Evolutionary conservation across 441 rosid species (phyloP), one percentile per base, ranked within the genome.

Genomic region (Melastoma candidum): DNA sequence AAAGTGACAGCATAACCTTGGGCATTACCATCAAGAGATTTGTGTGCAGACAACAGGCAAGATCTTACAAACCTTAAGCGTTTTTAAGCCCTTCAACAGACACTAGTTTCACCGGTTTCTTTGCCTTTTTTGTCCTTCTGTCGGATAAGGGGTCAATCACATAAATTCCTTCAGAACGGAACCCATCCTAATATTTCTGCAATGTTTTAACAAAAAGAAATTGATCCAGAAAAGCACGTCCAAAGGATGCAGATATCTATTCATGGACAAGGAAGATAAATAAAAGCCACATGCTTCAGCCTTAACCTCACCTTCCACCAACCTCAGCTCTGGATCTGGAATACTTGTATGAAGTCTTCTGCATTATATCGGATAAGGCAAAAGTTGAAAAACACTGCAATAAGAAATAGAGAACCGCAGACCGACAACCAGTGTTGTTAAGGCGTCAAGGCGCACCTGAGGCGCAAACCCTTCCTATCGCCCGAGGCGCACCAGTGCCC

Each of bases 271-370:
- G 54, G 51, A 2, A 63, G 44, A 49, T n/a, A 44, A 51, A n/a
- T 43, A 49, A 1, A 14, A 12, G 44, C 50, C 14, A 26, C 1
- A 49, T 29, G 36, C 36, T 29, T 29, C 32, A 3, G n/a, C 22
- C 55, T 63, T 54, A 64, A n/a, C 56, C 88, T 13, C 77, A 89
- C 97, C 97, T 96, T 75, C 95, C 97, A 72, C 82, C 83, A 63
- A 89, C 81, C 74, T 89, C 90, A 54, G 83, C 65, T 51, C 96
- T 71, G 11, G 54, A 50, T 13, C 79, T 80, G 53, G 80, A 72
- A 73, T 63, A 85, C 64, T 51, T 77, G 62, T 83, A 84, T 3
- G 96, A 76, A 56, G 78, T 75, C 68, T 86, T 94, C 97, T 93
- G 71, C 52, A 60, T 12, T 57, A 60, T 25, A 54, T 10, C 47